A percentile compares a stretch with the other conserved stretches of the same genome.
These are phyloP conservation scores for Cladophialophora yegresii DNA, from an alignment of 2,329 filamentous ascomycete species.

Conservation along the genomic window DNA sequence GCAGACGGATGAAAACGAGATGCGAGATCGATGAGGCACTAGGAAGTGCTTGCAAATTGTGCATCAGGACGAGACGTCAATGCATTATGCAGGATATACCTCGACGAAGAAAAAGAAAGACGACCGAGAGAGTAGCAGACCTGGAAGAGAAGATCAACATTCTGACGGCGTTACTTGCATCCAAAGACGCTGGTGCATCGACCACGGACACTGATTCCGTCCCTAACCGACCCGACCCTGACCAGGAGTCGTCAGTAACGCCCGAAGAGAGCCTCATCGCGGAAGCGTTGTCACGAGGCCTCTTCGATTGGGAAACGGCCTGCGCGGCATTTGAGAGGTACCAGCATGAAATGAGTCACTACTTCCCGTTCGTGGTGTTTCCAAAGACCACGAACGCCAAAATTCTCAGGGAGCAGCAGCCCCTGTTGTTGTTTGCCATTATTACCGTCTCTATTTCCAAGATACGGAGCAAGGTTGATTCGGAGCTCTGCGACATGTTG, in stretches of 20 bases:
- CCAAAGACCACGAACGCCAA: constrained; percentile 55
- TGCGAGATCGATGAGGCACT: constrained; percentile 73
- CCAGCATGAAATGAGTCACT: constrained; percentile 55
- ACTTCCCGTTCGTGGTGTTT: constrained; percentile 61
- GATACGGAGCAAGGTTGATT: constrained; percentile 57
- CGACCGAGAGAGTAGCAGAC: constrained; percentile 82
- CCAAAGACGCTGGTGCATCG: constrained; percentile 41
- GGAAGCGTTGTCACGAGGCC: constrained; percentile 52
- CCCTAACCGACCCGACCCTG: neutral
- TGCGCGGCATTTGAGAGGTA: constrained; percentile 59
- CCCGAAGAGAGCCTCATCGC: constrained; percentile 38
- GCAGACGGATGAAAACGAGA: constrained; percentile 76
- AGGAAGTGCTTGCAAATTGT: constrained; percentile 68
- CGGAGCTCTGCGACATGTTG: constrained; percentile 65
- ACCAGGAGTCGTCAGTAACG: constrained; percentile 1
- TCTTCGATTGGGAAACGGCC: constrained; percentile 56
- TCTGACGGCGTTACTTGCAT: constrained; percentile 74
- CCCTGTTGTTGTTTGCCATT: constrained; percentile 62
- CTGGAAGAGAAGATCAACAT: constrained; percentile 90
- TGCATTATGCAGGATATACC: constrained; percentile 79
- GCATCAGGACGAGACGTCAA: constrained; percentile 71
- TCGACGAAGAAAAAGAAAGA: constrained; percentile 78
- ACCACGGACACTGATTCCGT: neutral
- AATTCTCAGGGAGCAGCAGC: constrained; percentile 59
- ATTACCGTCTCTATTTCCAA: constrained; percentile 55